Conservation (phyloP, 2,329 filamentous ascomycete species). For the Fusarium armeniacum region DNA sequence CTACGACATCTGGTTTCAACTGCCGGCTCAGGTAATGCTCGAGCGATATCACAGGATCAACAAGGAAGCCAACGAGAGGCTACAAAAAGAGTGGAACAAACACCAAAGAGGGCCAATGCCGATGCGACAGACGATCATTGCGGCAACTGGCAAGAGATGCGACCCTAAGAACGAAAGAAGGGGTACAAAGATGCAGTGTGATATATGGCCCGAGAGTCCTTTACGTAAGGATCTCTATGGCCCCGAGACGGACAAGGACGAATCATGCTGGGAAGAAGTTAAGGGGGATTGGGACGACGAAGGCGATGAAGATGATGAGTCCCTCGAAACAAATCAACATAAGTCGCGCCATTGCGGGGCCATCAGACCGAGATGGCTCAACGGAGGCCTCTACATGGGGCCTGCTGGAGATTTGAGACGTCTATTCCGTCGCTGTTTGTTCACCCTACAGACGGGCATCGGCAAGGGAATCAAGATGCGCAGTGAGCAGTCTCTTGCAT, state of each 20-base stretch:
- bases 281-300: no score
- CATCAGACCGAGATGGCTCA: slow-evolving; percentile 13
- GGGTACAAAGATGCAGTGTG: slow-evolving; percentile 12
- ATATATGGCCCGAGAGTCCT: slow-evolving; percentile 12
- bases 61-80: slow-evolving; percentile 19
- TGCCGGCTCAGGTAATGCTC: slow-evolving; percentile 21
- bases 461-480: not conserved
- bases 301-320: not conserved
- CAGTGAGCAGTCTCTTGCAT: slow-evolving; percentile 26
- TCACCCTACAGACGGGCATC: not conserved
- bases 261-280: not conserved
- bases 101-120: slow-evolving; percentile 1
- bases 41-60: slow-evolving; percentile 28
- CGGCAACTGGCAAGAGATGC: slow-evolving; percentile 6
- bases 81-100: slow-evolving; percentile 11
- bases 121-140: slow-evolving; percentile 25
- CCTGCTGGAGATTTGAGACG: slow-evolving; percentile 25
- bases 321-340: not conserved
- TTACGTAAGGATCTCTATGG: slow-evolving; percentile 17
- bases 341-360: not conserved
- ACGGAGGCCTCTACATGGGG: slow-evolving; percentile 26
- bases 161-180: not conserved
- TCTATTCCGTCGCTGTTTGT: slow-evolving; percentile 12
- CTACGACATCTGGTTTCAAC: slow-evolving; percentile 24
- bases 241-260: slow-evolving; percentile 5